These are phyloP conservation scores for Bruguiera gymnorhiza DNA, from an alignment of 345 rosid genomes.

Conservation along the genomic window DNA sequence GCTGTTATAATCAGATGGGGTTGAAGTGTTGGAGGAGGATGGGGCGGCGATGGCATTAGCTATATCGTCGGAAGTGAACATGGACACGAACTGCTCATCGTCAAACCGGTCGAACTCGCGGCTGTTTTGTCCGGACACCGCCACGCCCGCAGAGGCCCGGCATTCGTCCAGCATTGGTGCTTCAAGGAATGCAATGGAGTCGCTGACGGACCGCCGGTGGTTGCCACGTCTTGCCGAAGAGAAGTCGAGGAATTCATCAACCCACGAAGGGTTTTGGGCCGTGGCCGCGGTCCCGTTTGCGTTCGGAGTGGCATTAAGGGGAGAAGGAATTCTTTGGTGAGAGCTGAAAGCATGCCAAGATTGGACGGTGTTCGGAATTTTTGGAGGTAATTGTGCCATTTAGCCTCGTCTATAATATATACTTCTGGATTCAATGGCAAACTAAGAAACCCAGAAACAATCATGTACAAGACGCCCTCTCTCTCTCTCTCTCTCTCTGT, in stretches of 20 bases:
- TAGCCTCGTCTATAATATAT: neutral
- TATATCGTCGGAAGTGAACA: slow-evolving; percentile 23
- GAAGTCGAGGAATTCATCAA: slow-evolving; percentile 37
- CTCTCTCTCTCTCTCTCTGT: too few species aligned
- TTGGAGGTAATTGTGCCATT: slow-evolving; percentile 95
- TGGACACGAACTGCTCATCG: slow-evolving; percentile 34
- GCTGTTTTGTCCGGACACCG: slow-evolving; percentile 13
- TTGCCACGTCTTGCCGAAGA: slow-evolving; percentile 29
- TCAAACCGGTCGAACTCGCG: slow-evolving; percentile 28
- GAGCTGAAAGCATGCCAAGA: slow-evolving; percentile 64
- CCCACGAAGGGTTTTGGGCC: slow-evolving; percentile 25
- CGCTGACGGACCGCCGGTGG: slow-evolving; percentile 33
- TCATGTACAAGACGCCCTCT: too few species aligned
- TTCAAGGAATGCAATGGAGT: slow-evolving; percentile 33
- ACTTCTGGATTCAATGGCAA: too few species aligned
- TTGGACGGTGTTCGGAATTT: slow-evolving; percentile 68
- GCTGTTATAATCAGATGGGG: slow-evolving; percentile 34
- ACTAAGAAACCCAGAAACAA: too few species aligned
- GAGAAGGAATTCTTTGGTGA: slow-evolving; percentile 41
- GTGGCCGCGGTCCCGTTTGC: neutral
- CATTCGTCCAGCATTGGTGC: slow-evolving; percentile 26
- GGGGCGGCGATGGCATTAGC: slow-evolving; percentile 16
- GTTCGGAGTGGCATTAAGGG: slow-evolving; percentile 8
- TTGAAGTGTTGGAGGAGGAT: slow-evolving; percentile 23
- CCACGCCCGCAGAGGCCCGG: slow-evolving; percentile 2